Evolutionary conservation across 2,329 filamentous ascomycete species (phyloP), one percentile per base, ranked within the genome.

Genomic region (Paecilomyces formosus): DNA sequence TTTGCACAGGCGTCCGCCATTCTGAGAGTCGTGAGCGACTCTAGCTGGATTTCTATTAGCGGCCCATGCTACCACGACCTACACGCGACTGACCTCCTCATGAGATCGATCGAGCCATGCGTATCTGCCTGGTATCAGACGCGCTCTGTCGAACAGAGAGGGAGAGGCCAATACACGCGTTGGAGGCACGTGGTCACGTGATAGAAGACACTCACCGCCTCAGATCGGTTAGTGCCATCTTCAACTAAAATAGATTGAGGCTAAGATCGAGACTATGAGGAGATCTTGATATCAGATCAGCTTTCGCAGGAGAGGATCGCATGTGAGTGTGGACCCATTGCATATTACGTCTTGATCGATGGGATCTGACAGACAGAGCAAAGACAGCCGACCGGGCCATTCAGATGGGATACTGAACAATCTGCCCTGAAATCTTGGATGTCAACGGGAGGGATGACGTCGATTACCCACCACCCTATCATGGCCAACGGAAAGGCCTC

Each of bases 1-100:
- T 94, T 94, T 15, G 85, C 82, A 63, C 83, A 87, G 13, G 68
- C 65, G 55, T 76, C 72, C 12, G 68, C 67, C 73, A 75, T 76
- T 26, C 21, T 52, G 22, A 52, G 7, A 50, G 18, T 52, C 7
- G 18, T 52, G 50, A 28, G 21, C 26, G 4, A 28, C 8, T 45
- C 39, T 45, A 45, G 18, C 15, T 15, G 13, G 35, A 18, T 11
- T 6, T 45, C 15, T 18, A 18, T 21, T 18, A 18, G 13, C 3
- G 39, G 18, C 9, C 15, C 39, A 45, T 45, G 15, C n/a, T 21
- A 18, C 15, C n/a, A 45, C 39, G 15, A 18, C 9, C 39, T 45
- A 2, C 39, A 18, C 9, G n/a, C n/a, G 39, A 18, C 39, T 3
- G 39, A 18, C 18, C 39, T 21, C 39, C n/a, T 18, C 39, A n/a